Conservation (phyloP, 257 asterid species). For the Solanum gracilifrons region DNA sequence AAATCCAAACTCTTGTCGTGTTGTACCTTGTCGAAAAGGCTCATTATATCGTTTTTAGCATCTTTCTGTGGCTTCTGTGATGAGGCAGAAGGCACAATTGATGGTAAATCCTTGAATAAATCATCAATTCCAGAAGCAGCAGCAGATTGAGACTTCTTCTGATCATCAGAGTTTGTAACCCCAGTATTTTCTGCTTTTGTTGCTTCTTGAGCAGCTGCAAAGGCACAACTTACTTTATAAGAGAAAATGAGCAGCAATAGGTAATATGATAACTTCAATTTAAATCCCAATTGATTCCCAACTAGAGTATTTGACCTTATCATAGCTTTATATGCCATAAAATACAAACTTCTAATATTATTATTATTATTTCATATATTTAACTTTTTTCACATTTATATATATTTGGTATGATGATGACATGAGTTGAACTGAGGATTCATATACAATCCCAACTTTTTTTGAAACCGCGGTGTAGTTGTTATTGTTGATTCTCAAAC, state of each 20-base stretch:
- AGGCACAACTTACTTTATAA: neutral
- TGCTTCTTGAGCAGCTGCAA: constrained; percentile 70
- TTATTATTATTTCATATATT: neutral
- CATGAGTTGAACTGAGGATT: neutral
- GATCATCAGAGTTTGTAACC: constrained; percentile 26
- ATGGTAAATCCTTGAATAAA: constrained; percentile 59
- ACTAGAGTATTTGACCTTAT: neutral
- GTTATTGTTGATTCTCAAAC: neutral
- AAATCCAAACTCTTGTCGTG: neutral
- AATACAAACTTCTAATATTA: neutral
- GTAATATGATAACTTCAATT: neutral
- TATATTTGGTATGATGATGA: neutral
- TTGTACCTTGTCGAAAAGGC: constrained; percentile 89
- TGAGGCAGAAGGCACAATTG: constrained; percentile 35
- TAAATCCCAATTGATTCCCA: neutral
- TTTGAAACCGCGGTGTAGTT: neutral
- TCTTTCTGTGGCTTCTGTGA: constrained; percentile 57
- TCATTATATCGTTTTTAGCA: constrained; percentile 83
- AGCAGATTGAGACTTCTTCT: constrained; percentile 35
- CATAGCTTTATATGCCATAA: neutral
- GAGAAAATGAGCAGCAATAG: neutral
- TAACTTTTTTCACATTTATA: neutral
- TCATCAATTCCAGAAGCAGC: constrained; percentile 67
- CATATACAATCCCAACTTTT: neutral
- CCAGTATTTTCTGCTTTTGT: constrained; percentile 36